These are phyloP conservation scores for Vitis hybrid DNA, from an alignment of 177 flowering plant genomes.

Conservation along the genomic window DNA sequence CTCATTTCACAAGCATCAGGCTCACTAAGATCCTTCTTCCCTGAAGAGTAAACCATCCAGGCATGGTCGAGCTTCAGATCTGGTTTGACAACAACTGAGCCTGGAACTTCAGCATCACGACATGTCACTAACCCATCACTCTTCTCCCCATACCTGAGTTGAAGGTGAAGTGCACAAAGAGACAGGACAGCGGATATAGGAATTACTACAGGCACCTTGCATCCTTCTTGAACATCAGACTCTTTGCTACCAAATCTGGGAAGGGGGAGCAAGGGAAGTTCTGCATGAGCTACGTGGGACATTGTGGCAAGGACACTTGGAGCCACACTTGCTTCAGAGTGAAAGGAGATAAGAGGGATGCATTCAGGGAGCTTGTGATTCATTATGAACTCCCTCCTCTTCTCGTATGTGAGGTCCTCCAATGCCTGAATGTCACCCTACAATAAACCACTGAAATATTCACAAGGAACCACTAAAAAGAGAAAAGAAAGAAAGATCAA, in stretches of 20 bases:
- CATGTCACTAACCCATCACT: constrained; percentile 90
- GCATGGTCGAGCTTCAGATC: constrained; percentile 78
- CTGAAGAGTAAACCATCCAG: constrained; percentile 90
- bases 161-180: constrained; percentile 66
- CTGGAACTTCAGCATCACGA: constrained; percentile 91
- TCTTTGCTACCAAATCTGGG: constrained; percentile 32
- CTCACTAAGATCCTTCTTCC: constrained; percentile 40
- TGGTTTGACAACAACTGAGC: constrained; percentile 76
- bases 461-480: neutral
- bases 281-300: constrained; percentile 92
- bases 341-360: constrained; percentile 79
- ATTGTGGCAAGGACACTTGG: constrained; percentile 80
- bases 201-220: constrained; percentile 63
- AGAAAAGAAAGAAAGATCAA: neutral
- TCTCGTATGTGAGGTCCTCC: constrained; percentile 92
- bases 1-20: constrained; percentile 75
- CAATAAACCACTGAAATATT: neutral
- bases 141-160: constrained; percentile 82
- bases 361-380: constrained; percentile 68
- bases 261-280: constrained; percentile 76
- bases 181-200: constrained; percentile 94
- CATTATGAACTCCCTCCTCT: constrained; percentile 68
- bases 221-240: constrained; percentile 28
- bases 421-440: constrained; percentile 89
- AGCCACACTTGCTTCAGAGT: constrained; percentile 70